Evolutionary conservation across 1,284 basidiomycete species (phyloP).

Genomic region (Leccinum glutinopallens): DNA sequence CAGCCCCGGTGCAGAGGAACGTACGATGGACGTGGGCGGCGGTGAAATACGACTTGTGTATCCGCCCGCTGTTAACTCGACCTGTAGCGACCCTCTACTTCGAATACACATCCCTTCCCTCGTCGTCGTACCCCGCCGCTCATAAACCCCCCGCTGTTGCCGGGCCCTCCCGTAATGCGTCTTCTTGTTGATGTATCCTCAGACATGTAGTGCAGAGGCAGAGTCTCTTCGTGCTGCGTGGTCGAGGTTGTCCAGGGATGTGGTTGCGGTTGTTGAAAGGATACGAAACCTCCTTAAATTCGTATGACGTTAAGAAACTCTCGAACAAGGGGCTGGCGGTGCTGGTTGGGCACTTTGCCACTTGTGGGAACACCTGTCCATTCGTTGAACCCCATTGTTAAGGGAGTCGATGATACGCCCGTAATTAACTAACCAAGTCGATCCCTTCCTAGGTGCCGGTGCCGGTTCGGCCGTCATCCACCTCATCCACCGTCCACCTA

Average conservation of each 20-base stretch:
- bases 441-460: no score
- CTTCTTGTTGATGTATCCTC: slow-evolving; percentile 68
- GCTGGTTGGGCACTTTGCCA: no score
- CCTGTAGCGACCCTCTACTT: slow-evolving; percentile 54
- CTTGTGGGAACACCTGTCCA: no score
- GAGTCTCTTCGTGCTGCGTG: slow-evolving; percentile 49
- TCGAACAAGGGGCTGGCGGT: no score
- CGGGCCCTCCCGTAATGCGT: slow-evolving; percentile 51
- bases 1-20: slow-evolving; percentile 28
- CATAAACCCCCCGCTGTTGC: slow-evolving; percentile 39
- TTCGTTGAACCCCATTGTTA: no score
- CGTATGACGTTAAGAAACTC: slow-evolving; percentile 47
- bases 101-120: slow-evolving; percentile 73
- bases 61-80: slow-evolving; percentile 60
- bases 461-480: no score
- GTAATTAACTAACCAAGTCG: no score
- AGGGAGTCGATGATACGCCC: no score
- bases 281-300: slow-evolving; percentile 71
- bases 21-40: slow-evolving; percentile 71
- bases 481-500: no score
- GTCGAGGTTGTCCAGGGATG: slow-evolving; percentile 36
- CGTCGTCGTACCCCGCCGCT: slow-evolving; percentile 54
- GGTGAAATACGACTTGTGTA: slow-evolving; percentile 59
- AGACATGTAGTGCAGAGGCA: slow-evolving; percentile 71
- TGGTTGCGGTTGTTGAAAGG: slow-evolving; percentile 45